Base-by-base conservation (phyloP, 169 alveolate species). In the Cardiosporidium cionae region DNA sequence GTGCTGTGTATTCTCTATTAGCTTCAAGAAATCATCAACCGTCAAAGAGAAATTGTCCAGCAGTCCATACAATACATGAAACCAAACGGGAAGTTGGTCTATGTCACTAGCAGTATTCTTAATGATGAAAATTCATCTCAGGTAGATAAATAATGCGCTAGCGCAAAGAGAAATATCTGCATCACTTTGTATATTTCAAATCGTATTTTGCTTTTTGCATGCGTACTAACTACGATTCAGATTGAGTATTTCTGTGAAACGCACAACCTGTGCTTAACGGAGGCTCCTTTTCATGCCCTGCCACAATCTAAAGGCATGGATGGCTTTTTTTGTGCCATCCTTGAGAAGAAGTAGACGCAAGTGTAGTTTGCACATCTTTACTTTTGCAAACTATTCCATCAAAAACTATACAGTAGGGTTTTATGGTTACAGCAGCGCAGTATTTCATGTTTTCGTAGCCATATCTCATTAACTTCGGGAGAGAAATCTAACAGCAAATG, bases 231-330 rank as follows among this genome's bases (percentile, higher is more conserved):
- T 44, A n/a, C n/a, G 16, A 44, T n/a, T 44, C 58, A 44, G 58
- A 44, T 44, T 16, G n/a, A 44, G 27, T 44, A 16, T 44, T 76
- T 33, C 64, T 84, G 77, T 77, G 87, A 74, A 79, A 87, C 63
- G 72, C 87, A 65, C 73, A 81, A 90, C 76, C 72, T 87, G 78
- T 70, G 78, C 58, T 67, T 87, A 68, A 76, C 92, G 64, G 89
- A 88, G 73, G 80, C 94, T 52, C 89, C 95, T 74, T 81, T 89
- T 82, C 83, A 87, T 87, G 80, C 90, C 65, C 72, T 95, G 86
- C 90, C 95, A n/a, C 85, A 87, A 71, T 83, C 92, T 25, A 88
- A 85, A n/a, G 95, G 97, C 4, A 92, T 92, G 96, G 97, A 95
- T 78, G 96, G 98, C 7, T 95, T 93, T 74, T 95, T 90, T 83